These are phyloP conservation scores for Vanilla planifolia DNA, from an alignment of 106 monocot species.

Conservation along the genomic window DNA sequence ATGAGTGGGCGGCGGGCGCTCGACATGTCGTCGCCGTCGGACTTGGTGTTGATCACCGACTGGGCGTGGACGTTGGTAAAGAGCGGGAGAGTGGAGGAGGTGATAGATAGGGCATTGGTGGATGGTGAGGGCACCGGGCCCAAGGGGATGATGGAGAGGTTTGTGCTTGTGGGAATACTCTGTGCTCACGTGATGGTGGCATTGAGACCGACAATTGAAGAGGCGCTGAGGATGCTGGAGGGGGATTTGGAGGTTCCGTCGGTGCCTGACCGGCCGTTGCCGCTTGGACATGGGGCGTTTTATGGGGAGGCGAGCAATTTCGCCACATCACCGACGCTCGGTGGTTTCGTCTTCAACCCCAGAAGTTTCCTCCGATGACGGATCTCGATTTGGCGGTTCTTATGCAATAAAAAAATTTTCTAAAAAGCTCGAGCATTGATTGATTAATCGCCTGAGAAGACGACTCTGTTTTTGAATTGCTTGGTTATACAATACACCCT, in stretches of 20 bases:
- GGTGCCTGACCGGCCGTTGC: constrained; percentile 54
- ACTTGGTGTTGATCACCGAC: constrained; percentile 60
- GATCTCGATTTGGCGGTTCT: no score
- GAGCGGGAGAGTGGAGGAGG: constrained; percentile 47
- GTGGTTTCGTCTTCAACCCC: constrained; percentile 16
- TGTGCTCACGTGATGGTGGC: constrained; percentile 79
- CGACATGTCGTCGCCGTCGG: constrained; percentile 35
- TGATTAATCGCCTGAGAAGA: no score
- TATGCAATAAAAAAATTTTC: no score
- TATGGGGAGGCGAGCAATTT: constrained; percentile 14
- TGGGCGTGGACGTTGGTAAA: constrained; percentile 85
- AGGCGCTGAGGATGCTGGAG: constrained; percentile 73
- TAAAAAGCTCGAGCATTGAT: no score
- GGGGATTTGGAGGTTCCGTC: constrained; percentile 51
- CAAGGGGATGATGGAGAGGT: constrained; percentile 64
- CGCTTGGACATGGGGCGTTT: constrained; percentile 17
- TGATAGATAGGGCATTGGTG: constrained; percentile 32
- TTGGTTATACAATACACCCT: no score
- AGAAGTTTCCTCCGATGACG: constrained; percentile 51
- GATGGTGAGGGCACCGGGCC: constrained; percentile 12
- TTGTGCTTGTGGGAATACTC: constrained; percentile 65
- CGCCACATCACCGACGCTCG: constrained; percentile 23
- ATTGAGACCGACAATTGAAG: constrained; percentile 57
- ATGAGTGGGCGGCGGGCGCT: constrained; percentile 79
- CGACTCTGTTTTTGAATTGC: no score